phyloP scores from a whole-genome alignment of 2,329 filamentous ascomycete genomes.

The Diplodia sapinea region DNA sequence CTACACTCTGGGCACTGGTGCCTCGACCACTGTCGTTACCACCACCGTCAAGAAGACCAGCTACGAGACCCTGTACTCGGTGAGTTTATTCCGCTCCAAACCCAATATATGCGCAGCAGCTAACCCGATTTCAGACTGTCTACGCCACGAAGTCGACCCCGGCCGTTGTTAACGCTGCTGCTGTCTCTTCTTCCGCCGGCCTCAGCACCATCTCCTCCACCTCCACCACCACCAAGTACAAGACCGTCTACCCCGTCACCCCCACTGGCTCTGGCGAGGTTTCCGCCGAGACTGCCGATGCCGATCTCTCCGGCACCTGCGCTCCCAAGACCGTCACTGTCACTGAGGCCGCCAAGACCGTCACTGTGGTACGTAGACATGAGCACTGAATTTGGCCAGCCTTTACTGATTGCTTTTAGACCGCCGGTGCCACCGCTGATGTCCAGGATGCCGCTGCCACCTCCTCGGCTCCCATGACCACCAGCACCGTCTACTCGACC shows the following conservation, averaged over 20 bases:
- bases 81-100: background rate
- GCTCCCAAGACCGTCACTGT: constrained; percentile 42
- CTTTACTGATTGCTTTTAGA: background rate
- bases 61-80: constrained; percentile 39
- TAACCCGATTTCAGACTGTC: constrained; percentile 25
- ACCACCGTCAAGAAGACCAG: constrained; percentile 52
- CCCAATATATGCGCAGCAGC: background rate
- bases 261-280: constrained; percentile 24
- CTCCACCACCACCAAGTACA: constrained; percentile 44
- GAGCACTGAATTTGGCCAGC: background rate
- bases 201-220: constrained; percentile 43
- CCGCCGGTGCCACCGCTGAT: constrained; percentile 5
- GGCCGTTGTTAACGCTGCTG: constrained; percentile 22
- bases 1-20: constrained; percentile 50
- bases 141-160: constrained; percentile 39
- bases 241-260: constrained; percentile 42
- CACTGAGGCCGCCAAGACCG: constrained; percentile 47
- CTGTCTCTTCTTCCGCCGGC: constrained; percentile 32
- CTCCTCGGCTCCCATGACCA: constrained; percentile 28
- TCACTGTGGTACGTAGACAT: constrained; percentile 41
- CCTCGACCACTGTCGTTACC: constrained; percentile 54
- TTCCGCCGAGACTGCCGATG: constrained; percentile 22
- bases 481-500: constrained; percentile 35
- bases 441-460: constrained; percentile 23
- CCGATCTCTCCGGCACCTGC: constrained; percentile 34